Percentiles rank a stretch among this genome's conserved stretches.
These are phyloP conservation scores for Pistacia integerrima DNA, from an alignment of 345 rosid genomes.

Conservation along the genomic window DNA sequence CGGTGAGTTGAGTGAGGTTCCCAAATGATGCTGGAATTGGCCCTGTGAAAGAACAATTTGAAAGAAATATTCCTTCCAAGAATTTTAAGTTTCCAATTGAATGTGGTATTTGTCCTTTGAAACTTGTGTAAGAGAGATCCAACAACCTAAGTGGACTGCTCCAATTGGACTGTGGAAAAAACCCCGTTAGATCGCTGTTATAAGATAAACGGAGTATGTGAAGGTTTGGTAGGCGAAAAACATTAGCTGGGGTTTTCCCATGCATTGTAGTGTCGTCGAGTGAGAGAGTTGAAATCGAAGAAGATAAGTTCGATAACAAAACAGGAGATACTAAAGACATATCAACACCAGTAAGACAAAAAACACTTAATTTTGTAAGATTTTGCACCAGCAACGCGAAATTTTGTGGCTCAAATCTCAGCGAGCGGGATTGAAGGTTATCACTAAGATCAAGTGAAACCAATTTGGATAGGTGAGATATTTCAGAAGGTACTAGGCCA, in stretches of 20 bases:
- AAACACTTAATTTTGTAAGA: not conserved
- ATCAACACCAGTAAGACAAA: not conserved
- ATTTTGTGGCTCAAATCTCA: not conserved
- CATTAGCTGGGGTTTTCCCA: no score
- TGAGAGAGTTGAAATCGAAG: not conserved
- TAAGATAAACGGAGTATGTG: no score
- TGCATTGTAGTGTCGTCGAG: no score
- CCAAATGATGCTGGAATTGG: not conserved
- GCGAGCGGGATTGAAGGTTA: not conserved
- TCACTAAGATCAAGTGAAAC: constrained; percentile 5
- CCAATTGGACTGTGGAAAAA: no score
- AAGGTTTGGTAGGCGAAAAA: no score
- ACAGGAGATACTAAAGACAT: not conserved
- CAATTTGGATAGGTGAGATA: constrained; percentile 18
- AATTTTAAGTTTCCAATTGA: not conserved
- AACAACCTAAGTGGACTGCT: no score
- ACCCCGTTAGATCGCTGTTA: no score
- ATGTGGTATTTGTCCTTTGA: not conserved
- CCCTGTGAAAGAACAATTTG: not conserved
- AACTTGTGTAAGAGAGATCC: no score
- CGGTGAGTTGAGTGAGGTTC: not conserved
- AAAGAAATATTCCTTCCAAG: no score
- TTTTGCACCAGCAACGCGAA: not conserved
- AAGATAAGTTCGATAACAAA: constrained; percentile 10
- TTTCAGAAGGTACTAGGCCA: not conserved